Evolutionary conservation across 768 basidiomycete species (phyloP).

Genomic region (Nevesoporus exiguus): DNA sequence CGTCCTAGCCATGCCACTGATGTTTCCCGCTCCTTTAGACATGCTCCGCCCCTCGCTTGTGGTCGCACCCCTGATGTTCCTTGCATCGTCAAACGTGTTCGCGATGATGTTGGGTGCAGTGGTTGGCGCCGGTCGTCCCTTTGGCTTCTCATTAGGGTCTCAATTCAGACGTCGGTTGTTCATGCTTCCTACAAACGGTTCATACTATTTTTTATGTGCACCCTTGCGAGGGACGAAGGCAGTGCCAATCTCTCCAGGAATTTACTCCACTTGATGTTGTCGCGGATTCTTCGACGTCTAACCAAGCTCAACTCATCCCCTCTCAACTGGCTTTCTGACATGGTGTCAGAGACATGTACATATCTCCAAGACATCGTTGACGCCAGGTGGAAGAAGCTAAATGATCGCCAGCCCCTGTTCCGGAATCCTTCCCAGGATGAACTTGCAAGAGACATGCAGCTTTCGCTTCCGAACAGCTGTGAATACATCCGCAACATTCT

Average conservation of each 20-base stretch:
- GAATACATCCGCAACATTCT: conserved; percentile 10
- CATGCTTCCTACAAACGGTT: background rate
- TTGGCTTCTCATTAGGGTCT: background rate
- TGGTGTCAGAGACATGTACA: background rate
- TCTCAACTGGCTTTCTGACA: background rate
- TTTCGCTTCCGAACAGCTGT: conserved; percentile 26
- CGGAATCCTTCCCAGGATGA: background rate
- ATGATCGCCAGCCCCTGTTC: conserved; percentile 6
- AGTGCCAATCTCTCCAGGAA: background rate
- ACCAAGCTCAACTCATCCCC: background rate
- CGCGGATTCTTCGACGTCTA: background rate
- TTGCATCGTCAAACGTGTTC: background rate
- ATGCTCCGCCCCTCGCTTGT: too few species aligned
- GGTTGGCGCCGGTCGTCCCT: too few species aligned
- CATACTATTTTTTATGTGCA: background rate
- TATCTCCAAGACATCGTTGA: conserved; percentile 22
- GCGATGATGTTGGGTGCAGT: background rate
- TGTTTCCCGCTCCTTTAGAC: too few species aligned
- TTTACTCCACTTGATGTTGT: background rate
- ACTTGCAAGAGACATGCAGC: conserved; percentile 24
- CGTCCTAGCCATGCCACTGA: background rate
- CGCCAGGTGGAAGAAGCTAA: conserved; percentile 33
- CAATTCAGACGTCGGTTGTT: too few species aligned
- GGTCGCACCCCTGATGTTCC: too few species aligned
- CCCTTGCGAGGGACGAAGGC: background rate